phyloP scores from a whole-genome alignment of 129 eudicot genomes.

The Pseudognaphalium luteoalbum region DNA sequence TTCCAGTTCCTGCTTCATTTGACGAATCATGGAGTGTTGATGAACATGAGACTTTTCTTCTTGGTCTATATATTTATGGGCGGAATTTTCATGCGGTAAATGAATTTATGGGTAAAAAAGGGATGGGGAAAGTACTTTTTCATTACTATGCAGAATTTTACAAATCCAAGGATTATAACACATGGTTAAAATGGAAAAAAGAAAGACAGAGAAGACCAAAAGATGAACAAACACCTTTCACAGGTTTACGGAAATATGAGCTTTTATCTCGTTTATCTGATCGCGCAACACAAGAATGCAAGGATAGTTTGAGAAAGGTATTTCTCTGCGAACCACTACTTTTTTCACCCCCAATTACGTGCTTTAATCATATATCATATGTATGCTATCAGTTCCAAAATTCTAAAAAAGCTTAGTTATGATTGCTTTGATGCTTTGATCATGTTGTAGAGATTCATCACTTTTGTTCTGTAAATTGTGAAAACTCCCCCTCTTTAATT shows the following conservation, averaged over 20 bases:
- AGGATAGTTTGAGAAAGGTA: not conserved
- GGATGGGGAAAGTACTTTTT: slow-evolving; percentile 36
- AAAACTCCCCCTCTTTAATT: no score
- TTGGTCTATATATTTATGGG: slow-evolving; percentile 50
- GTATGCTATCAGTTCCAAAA: not conserved
- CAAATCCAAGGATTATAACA: slow-evolving; percentile 25
- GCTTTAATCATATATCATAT: not conserved
- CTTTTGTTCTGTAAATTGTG: no score
- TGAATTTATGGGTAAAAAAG: slow-evolving; percentile 41
- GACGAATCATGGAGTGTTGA: slow-evolving; percentile 13
- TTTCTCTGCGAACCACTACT: not conserved
- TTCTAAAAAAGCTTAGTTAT: no score
- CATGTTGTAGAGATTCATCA: no score
- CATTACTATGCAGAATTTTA: slow-evolving; percentile 48
- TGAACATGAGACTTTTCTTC: slow-evolving; percentile 45
- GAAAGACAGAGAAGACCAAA: slow-evolving; percentile 30
- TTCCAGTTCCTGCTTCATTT: slow-evolving; percentile 24
- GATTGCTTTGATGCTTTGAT: no score
- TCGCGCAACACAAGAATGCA: not conserved
- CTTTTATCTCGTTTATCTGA: slow-evolving; percentile 37
- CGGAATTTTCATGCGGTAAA: slow-evolving; percentile 45
- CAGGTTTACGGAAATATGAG: slow-evolving; percentile 44
- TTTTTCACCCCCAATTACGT: not conserved
- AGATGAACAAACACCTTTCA: slow-evolving; percentile 15
- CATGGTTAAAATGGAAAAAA: slow-evolving; percentile 45